These are phyloP conservation scores for Kuraishia borneana DNA, from an alignment of 805 yeast species.

Conservation along the genomic window DNA sequence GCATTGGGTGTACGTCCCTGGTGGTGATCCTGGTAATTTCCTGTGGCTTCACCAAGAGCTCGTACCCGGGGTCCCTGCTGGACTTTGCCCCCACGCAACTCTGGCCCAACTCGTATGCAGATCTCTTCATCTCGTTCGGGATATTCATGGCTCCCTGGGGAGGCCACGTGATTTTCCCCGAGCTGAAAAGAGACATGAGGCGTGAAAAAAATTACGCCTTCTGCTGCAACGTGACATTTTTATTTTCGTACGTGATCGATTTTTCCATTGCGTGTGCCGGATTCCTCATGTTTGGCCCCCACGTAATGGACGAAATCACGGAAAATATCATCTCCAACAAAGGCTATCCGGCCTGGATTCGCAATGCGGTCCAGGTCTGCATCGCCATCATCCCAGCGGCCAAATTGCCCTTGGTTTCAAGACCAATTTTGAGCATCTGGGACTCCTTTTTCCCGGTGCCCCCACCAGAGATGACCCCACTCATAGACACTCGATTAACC, in stretches of 20 bases:
- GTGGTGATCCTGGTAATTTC: slow-evolving; percentile 46
- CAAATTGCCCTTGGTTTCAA: slow-evolving; percentile 72
- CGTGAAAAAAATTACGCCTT: slow-evolving; percentile 44
- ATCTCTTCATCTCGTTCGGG: slow-evolving; percentile 51
- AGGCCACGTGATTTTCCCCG: slow-evolving; percentile 76
- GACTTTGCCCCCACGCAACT: slow-evolving; percentile 53
- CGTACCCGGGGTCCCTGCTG: slow-evolving; percentile 67
- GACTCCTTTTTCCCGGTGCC: neutral
- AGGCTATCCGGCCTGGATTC: slow-evolving; percentile 37
- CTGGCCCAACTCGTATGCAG: slow-evolving; percentile 45
- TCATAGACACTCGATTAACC: slow-evolving; percentile 4
- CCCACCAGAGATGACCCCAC: neutral
- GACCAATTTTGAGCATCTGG: slow-evolving; percentile 42
- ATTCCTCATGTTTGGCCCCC: slow-evolving; percentile 44
- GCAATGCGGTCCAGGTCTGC: slow-evolving; percentile 43
- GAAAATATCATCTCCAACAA: slow-evolving; percentile 29
- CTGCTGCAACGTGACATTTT: slow-evolving; percentile 47
- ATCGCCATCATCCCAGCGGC: slow-evolving; percentile 81
- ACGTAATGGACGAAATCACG: slow-evolving; percentile 40
- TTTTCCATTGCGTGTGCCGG: slow-evolving; percentile 56
- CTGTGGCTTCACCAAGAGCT: slow-evolving; percentile 51
- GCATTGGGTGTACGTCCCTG: slow-evolving; percentile 59
- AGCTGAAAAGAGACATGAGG: slow-evolving; percentile 60
- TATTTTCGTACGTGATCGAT: slow-evolving; percentile 50
- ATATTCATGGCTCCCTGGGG: slow-evolving; percentile 75